Evolutionary conservation across 176 grass and related monocot genomes (phyloP).

Genomic region (bread wheat (Triticum aestivum)): DNA sequence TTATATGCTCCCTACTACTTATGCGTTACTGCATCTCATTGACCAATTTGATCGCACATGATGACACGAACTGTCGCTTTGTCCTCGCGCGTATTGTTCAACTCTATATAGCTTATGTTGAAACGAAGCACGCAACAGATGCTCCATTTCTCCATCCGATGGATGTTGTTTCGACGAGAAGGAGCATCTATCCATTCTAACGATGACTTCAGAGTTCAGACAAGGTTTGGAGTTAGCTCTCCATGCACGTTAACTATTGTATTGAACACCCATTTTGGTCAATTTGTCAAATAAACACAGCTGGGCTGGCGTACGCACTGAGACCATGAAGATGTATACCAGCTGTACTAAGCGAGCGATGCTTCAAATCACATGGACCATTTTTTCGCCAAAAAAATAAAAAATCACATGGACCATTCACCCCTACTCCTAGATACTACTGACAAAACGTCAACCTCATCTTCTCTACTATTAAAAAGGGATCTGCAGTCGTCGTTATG

Average conservation of each 20-base stretch:
- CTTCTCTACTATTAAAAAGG: no score
- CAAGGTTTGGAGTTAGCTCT: neutral
- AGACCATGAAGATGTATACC: neutral
- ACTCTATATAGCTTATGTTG: neutral
- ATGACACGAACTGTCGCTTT: neutral
- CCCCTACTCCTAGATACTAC: no score
- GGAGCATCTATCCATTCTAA: neutral
- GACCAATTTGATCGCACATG: conserved; percentile 20
- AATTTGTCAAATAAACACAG: neutral
- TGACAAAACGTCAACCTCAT: no score
- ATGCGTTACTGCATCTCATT: neutral
- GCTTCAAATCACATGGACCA: neutral
- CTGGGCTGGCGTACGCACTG: neutral
- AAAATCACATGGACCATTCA: neutral
- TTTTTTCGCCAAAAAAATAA: neutral
- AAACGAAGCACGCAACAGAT: neutral
- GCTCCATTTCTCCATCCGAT: neutral
- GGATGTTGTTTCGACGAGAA: neutral
- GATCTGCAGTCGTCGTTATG: no score
- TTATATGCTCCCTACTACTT: no score
- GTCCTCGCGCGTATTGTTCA: conserved; percentile 1
- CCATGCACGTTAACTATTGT: neutral
- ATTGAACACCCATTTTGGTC: neutral
- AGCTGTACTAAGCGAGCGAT: neutral
- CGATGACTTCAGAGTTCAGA: neutral